phyloP scores from a whole-genome alignment of 768 basidiomycete genomes.

The Hygrocybe punicea region DNA sequence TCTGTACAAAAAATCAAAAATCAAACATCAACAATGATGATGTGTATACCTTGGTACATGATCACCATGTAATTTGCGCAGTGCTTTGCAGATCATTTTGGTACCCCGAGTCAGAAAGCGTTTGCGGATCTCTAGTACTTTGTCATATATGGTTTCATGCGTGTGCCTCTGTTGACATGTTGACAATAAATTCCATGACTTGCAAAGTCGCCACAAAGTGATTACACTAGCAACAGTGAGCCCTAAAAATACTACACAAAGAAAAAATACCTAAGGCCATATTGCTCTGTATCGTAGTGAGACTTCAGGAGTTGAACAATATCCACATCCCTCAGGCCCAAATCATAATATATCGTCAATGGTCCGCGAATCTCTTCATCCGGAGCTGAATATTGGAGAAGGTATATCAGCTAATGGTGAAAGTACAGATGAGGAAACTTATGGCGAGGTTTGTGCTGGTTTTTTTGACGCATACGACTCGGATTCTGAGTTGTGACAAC shows the following conservation, averaged over 20 bases:
- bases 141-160: background rate
- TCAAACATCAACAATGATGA: background rate
- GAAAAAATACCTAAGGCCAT: conserved; percentile 1
- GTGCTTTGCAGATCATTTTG: background rate
- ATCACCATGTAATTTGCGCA: background rate
- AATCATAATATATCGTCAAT: background rate
- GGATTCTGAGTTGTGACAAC: too few relatives aligned
- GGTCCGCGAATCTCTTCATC: background rate
- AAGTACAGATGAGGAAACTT: background rate
- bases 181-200: background rate
- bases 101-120: background rate
- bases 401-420: background rate
- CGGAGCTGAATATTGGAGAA: background rate
- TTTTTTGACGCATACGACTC: conserved; percentile 10
- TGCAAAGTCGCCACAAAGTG: background rate
- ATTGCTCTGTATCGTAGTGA: background rate
- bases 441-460: background rate
- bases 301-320: background rate
- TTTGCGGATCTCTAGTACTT: background rate
- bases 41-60: conserved; percentile 14
- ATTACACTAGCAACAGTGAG: background rate
- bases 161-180: background rate
- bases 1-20: background rate
- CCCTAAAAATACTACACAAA: too few relatives aligned
- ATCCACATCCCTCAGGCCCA: background rate